Evolutionary conservation across 2,329 filamentous ascomycete species (phyloP).

Genomic region (Botrytis galanthina): DNA sequence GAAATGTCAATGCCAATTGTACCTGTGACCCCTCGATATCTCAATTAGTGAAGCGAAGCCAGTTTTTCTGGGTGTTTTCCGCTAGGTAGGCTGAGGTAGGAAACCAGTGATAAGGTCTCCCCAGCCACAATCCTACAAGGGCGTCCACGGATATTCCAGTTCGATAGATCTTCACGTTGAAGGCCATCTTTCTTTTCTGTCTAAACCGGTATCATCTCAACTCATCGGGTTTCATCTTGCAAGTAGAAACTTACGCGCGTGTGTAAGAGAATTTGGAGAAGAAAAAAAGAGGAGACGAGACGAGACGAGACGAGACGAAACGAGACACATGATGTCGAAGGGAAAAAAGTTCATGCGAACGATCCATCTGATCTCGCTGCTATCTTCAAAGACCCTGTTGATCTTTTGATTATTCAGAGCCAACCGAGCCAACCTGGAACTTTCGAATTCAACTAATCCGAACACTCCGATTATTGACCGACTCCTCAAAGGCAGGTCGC

Average conservation of each 20-base stretch:
- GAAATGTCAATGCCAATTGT: background rate
- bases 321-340: background rate
- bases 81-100: background rate
- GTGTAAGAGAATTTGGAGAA: background rate
- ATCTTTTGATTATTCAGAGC: background rate
- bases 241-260: background rate
- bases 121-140: background rate
- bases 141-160: background rate
- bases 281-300: background rate
- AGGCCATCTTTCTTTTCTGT: background rate
- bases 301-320: background rate
- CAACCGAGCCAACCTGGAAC: background rate
- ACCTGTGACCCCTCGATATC: slow-evolving; percentile 2
- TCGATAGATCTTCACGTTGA: background rate
- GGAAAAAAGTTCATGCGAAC: background rate
- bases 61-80: background rate
- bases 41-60: background rate
- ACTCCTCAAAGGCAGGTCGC: background rate
- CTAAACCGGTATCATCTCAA: background rate
- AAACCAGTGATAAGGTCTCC: background rate
- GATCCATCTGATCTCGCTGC: background rate
- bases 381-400: background rate
- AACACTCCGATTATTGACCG: background rate
- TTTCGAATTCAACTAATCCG: background rate
- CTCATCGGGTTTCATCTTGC: background rate